A percentile compares a stretch with the other conserved stretches of the same genome.
phyloP scores from a whole-genome alignment of 805 yeast species.

The Ogataea pini region DNA sequence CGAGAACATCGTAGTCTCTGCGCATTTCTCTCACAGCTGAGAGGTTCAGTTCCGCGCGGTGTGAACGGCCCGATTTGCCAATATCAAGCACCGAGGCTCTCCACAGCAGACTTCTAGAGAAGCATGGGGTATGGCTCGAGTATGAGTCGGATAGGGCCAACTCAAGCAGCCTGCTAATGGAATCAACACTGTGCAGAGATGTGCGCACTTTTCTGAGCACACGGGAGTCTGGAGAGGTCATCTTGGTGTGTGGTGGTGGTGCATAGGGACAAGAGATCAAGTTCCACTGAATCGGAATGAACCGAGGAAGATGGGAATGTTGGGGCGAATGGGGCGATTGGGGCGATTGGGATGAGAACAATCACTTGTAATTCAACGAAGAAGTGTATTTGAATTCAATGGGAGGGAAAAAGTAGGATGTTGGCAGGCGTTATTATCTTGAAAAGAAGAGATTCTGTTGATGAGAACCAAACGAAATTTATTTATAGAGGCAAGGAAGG shows the following conservation, averaged over 20 bases:
- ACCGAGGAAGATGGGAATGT: no score
- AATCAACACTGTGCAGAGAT: slow-evolving; percentile 6
- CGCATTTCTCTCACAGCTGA: slow-evolving; percentile 20
- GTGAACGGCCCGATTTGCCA: slow-evolving; percentile 7
- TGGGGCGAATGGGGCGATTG: no score
- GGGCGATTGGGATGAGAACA: no score
- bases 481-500: not conserved
- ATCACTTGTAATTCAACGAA: no score
- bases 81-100: slow-evolving; percentile 19
- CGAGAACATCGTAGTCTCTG: slow-evolving; percentile 23
- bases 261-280: not conserved
- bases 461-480: not conserved
- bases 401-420: no score
- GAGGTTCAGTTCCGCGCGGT: slow-evolving; percentile 19
- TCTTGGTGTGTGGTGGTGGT: not conserved
- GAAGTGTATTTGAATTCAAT: no score
- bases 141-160: slow-evolving; percentile 6
- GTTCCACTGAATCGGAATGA: not conserved
- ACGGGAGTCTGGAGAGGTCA: slow-evolving; percentile 4
- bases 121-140: slow-evolving; percentile 16
- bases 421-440: not conserved
- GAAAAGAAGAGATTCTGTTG: not conserved
- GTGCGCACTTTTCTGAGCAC: slow-evolving; percentile 8
- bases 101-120: slow-evolving; percentile 30
- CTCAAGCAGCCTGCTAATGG: slow-evolving; percentile 10